phyloP scores from a whole-genome alignment of 805 yeast genomes.

The Candida easanensis region DNA sequence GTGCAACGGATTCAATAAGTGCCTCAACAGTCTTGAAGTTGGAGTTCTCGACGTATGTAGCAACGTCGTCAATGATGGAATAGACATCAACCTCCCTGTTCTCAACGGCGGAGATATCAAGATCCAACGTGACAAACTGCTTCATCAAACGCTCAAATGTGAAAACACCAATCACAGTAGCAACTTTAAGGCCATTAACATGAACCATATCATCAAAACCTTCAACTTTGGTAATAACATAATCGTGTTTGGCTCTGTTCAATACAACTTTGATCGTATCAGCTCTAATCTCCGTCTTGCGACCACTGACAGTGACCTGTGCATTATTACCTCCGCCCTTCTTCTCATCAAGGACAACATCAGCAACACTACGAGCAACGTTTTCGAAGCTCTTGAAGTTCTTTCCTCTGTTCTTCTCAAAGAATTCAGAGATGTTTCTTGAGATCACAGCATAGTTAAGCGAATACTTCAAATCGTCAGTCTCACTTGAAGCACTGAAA shows the following conservation, averaged over 20 bases:
- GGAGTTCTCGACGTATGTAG: conserved; percentile 66
- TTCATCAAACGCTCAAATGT: conserved; percentile 81
- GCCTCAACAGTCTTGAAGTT: conserved; percentile 94
- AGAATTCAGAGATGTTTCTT: conserved; percentile 53
- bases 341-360: conserved; percentile 41
- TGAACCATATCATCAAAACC: conserved; percentile 24
- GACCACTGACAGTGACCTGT: conserved; percentile 39
- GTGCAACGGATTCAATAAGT: conserved; percentile 69
- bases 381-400: conserved; percentile 35
- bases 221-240: conserved; percentile 12
- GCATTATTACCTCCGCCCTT: conserved; percentile 49
- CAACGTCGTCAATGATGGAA: conserved; percentile 47
- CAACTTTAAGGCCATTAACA: conserved; percentile 52
- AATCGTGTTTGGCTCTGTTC: conserved; percentile 29
- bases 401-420: conserved; percentile 38
- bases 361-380: conserved; percentile 46
- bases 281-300: conserved; percentile 60
- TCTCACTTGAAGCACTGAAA: conserved; percentile 68
- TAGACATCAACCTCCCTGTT: conserved; percentile 26
- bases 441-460: conserved; percentile 87
- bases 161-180: conserved; percentile 90
- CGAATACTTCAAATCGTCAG: conserved; percentile 79
- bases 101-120: conserved; percentile 42
- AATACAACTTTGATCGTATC: conserved; percentile 43
- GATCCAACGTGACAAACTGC: conserved; percentile 68